Base-by-base conservation (phyloP, 2,329 filamentous ascomycete species). In the Botrytis pseudocinerea region DNA sequence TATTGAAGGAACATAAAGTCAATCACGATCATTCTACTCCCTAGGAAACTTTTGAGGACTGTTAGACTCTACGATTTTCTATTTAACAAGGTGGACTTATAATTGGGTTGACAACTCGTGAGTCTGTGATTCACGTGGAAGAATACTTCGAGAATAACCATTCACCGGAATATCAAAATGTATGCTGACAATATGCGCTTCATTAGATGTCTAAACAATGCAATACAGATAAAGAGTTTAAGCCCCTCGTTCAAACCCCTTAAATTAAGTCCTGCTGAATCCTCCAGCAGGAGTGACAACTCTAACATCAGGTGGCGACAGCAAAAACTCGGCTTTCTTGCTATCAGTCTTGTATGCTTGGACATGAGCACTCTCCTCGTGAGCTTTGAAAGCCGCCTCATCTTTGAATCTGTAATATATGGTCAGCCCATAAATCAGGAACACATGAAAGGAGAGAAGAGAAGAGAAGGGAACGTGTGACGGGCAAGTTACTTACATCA, bases 151-250 rank as follows among this genome's bases (percentile, higher is more conserved):
- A 51, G 14, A 8, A 66, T 38, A 57, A 16, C 7, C 64, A 28
- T 38, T 40, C 25, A 42, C 16, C 22, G 2, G 7, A 22, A 28
- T 14, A 32, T 54, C 6, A 6, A 28, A 40, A 42, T 57, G 1
- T 9, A 40, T 54, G 25, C 25, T 2, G 25, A 32, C 10, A 54
- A 42, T 1, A 14, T 54, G 25, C 46, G 32, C 14, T 57, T 40
- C 25, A 54, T 68, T 57, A 9, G 10, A 54, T 57, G 22, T 54
- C 25, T 68, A 68, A n/a, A 63, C n/a, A 46, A 40, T 42, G 51
- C 32, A 48, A 54, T 40, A 40, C 22, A 40, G n/a, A 8, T 40
- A 10, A 54, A 28, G 25, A 66, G 75, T 87, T 14, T 16, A 28
- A 66, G 16, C 14, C 38, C n/a, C 44, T 20, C 1, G 42, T n/a